Conservation (phyloP, 805 yeast species). For the Spathaspora passalidarum region DNA sequence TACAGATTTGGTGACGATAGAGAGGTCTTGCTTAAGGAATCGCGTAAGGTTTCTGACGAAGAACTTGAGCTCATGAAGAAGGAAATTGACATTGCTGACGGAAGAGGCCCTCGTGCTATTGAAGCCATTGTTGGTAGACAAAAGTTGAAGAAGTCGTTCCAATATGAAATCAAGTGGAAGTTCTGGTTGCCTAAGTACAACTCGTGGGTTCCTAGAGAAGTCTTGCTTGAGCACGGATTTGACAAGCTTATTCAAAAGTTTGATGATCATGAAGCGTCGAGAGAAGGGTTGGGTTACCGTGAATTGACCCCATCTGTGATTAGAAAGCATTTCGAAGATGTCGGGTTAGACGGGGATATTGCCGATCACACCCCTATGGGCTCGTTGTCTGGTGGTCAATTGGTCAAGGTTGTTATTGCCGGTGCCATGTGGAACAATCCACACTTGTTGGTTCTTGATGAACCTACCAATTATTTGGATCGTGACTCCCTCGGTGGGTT, state of each 20-base stretch:
- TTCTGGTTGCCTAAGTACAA: slow-evolving; percentile 86
- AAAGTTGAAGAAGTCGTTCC: slow-evolving; percentile 93
- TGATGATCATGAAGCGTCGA: slow-evolving; percentile 48
- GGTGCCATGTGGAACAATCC: slow-evolving; percentile 99
- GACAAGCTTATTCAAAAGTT: slow-evolving; percentile 42
- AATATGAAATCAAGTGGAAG: slow-evolving; percentile 92
- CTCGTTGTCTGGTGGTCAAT: slow-evolving; percentile 95
- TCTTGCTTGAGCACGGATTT: slow-evolving; percentile 61
- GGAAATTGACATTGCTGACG: slow-evolving; percentile 78
- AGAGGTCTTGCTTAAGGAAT: slow-evolving; percentile 90
- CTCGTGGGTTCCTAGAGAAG: slow-evolving; percentile 88
- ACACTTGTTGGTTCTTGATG: slow-evolving; percentile 91
- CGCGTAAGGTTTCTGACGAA: slow-evolving; percentile 75
- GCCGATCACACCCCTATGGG: slow-evolving; percentile 98
- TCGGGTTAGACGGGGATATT: slow-evolving; percentile 95
- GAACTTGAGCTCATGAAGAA: slow-evolving; percentile 76
- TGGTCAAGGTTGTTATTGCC: slow-evolving; percentile 96
- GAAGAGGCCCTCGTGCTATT: slow-evolving; percentile 80
- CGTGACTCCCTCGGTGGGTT: slow-evolving; percentile 97
- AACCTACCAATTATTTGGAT: slow-evolving; percentile 97
- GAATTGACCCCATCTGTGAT: slow-evolving; percentile 81
- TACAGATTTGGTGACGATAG: slow-evolving; percentile 97
- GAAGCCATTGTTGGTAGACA: slow-evolving; percentile 98
- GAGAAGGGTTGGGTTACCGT: slow-evolving; percentile 47
- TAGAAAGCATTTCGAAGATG: slow-evolving; percentile 94